phyloP scores from a whole-genome alignment of 1,284 basidiomycete genomes.

The Hymenochaete sp. region DNA sequence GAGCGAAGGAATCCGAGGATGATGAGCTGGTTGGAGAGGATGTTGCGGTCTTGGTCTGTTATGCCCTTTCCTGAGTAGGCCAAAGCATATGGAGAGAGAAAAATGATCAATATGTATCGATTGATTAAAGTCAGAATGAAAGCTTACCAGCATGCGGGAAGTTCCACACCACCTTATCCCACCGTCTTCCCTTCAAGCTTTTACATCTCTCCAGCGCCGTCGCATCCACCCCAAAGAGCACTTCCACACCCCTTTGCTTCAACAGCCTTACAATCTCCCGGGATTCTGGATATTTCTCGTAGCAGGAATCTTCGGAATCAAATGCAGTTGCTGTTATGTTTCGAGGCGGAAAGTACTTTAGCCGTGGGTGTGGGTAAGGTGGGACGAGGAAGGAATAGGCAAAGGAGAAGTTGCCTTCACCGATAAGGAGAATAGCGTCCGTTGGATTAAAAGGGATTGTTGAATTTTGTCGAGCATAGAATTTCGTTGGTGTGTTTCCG shows the following conservation, averaged over 20 bases:
- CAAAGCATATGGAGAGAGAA: conserved; percentile 12
- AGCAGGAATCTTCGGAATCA: conserved; percentile 73
- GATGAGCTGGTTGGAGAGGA: conserved; percentile 85
- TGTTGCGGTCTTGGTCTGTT: conserved; percentile 90
- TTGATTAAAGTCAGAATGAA: conserved; percentile 14
- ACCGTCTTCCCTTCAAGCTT: conserved; percentile 46
- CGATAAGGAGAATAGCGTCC: conserved; percentile 81
- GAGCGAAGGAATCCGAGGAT: conserved; percentile 80
- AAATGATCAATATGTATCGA: background rate
- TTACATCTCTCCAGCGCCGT: conserved; percentile 60
- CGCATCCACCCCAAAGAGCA: conserved; percentile 84
- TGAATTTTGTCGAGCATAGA: conserved; percentile 22
- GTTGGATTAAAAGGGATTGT: conserved; percentile 68
- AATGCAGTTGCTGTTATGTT: conserved; percentile 85
- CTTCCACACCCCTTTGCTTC: conserved; percentile 52
- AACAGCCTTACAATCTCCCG: conserved; percentile 50
- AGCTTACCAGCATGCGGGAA: conserved; percentile 90
- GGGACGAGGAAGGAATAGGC: conserved; percentile 62
- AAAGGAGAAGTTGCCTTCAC: conserved; percentile 97
- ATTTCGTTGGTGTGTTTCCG: background rate
- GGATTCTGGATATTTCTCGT: conserved; percentile 81
- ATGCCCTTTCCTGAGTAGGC: conserved; percentile 72
- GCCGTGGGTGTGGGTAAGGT: conserved; percentile 27
- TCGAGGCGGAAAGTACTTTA: conserved; percentile 49
- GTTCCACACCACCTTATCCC: conserved; percentile 89